phyloP scores from a whole-genome alignment of 805 yeast genomes.

The Suhomyces vadensis region DNA sequence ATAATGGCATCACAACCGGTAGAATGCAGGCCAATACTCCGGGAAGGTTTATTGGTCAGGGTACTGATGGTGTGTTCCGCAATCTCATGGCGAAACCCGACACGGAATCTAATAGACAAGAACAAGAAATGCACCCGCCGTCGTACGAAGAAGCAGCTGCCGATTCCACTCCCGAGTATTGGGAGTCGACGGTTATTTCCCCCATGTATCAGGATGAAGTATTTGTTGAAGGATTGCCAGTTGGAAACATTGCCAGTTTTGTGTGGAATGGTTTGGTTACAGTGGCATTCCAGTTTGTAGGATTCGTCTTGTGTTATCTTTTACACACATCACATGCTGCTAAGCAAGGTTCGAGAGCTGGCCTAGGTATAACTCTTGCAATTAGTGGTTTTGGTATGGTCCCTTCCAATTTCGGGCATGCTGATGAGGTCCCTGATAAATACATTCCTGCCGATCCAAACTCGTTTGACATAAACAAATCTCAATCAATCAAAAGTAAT shows the following conservation, averaged over 20 bases:
- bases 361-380: conserved; percentile 82
- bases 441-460: conserved; percentile 39
- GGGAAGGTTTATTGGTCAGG: conserved; percentile 48
- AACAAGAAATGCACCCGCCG: conserved; percentile 66
- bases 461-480: conserved; percentile 30
- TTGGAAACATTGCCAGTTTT: conserved; percentile 85
- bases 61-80: conserved; percentile 88
- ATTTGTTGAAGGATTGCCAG: conserved; percentile 93
- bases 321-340: conserved; percentile 97
- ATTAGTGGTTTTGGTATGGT: conserved; percentile 53
- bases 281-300: conserved; percentile 90
- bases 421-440: conserved; percentile 34
- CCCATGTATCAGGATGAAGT: conserved; percentile 86
- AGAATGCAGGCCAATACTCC: conserved; percentile 44
- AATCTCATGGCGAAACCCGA: conserved; percentile 91
- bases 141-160: conserved; percentile 93
- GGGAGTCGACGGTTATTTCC: conserved; percentile 85
- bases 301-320: conserved; percentile 85
- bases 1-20: conserved; percentile 43
- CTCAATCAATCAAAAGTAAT: conserved; percentile 28
- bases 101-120: conserved; percentile 30
- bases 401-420: conserved; percentile 42
- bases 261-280: conserved; percentile 89
- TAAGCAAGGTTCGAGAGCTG: conserved; percentile 90
- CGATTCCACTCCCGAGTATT: conserved; percentile 93